Conservation (phyloP, 2,329 filamentous ascomycete genomes). For the Zalaria obscura region DNA sequence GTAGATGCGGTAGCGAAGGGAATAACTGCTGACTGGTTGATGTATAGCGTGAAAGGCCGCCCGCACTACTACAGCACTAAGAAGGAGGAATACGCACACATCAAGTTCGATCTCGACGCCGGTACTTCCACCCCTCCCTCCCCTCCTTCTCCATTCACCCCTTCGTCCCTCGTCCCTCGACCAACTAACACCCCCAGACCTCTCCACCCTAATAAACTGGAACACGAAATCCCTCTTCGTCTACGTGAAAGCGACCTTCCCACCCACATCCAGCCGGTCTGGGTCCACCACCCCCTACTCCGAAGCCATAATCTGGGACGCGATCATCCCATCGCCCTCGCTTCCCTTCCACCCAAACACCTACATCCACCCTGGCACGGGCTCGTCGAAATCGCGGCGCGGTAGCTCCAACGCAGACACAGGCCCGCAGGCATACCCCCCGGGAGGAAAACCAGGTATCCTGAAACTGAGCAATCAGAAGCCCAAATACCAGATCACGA, state of each 20-base stretch:
- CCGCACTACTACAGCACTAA: conserved; percentile 93
- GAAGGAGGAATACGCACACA: conserved; percentile 89
- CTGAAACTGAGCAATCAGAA: conserved; percentile 70
- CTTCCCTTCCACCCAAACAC: conserved; percentile 39
- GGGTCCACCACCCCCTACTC: conserved; percentile 23
- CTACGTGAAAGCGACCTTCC: conserved; percentile 74
- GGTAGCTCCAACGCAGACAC: conserved; percentile 8
- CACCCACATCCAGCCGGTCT: conserved; percentile 22
- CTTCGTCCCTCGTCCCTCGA: conserved; percentile 1
- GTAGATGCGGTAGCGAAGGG: not conserved
- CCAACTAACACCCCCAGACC: conserved; percentile 37
- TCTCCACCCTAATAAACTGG: conserved; percentile 91
- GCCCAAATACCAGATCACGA: conserved; percentile 94
- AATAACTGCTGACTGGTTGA: not conserved
- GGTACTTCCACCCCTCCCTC: conserved; percentile 23
- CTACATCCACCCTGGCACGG: conserved; percentile 42
- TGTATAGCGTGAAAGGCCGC: conserved; percentile 61
- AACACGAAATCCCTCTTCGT: conserved; percentile 98
- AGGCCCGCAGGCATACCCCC: conserved; percentile 16
- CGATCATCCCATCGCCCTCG: conserved; percentile 67
- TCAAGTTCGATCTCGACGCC: conserved; percentile 84
- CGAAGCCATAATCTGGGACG: conserved; percentile 86
- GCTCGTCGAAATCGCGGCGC: conserved; percentile 23
- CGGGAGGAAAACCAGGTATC: conserved; percentile 42
- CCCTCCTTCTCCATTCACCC: not conserved